Conservation (phyloP, 345 rosid species). For the Lenwebbia sp. region DNA sequence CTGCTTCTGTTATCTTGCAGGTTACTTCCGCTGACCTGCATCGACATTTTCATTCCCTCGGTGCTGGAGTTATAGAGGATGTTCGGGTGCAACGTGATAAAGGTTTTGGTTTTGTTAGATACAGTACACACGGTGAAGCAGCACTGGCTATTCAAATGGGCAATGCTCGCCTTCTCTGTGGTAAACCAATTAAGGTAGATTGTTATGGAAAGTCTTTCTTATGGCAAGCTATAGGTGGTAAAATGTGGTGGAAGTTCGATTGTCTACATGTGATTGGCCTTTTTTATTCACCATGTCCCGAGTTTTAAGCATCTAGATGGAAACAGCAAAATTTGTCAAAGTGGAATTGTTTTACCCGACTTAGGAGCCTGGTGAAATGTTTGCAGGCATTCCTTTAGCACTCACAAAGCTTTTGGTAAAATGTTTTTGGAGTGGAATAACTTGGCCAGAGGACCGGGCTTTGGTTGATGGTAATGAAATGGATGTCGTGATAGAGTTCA, state of each 20-base stretch:
- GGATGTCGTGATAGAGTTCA: not conserved
- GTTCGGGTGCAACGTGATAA: constrained; percentile 90
- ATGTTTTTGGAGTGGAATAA: not conserved
- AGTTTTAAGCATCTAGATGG: not conserved
- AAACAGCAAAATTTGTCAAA: not conserved
- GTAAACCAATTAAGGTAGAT: constrained; percentile 68
- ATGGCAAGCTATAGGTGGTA: not conserved
- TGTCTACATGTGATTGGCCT: not conserved
- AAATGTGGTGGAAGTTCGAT: not conserved
- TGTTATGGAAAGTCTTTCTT: not conserved
- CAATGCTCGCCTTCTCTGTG: constrained; percentile 54
- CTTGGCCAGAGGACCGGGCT: not conserved
- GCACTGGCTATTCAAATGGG: constrained; percentile 89
- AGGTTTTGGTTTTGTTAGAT: constrained; percentile 93
- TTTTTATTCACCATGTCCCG: not conserved
- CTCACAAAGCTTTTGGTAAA: not conserved
- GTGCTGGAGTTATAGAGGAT: constrained; percentile 83
- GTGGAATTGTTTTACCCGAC: not conserved
- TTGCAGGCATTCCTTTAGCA: not conserved
- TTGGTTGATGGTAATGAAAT: not conserved
- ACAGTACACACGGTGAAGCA: constrained; percentile 66
- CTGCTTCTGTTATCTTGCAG: constrained; percentile 19
- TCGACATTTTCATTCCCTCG: constrained; percentile 59
- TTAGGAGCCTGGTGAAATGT: not conserved
- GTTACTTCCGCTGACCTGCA: constrained; percentile 68